A percentile compares a stretch with the other conserved stretches of the same genome.
Conservation (phyloP, 2,329 filamentous ascomycete species). For the Venturia effusa region DNA sequence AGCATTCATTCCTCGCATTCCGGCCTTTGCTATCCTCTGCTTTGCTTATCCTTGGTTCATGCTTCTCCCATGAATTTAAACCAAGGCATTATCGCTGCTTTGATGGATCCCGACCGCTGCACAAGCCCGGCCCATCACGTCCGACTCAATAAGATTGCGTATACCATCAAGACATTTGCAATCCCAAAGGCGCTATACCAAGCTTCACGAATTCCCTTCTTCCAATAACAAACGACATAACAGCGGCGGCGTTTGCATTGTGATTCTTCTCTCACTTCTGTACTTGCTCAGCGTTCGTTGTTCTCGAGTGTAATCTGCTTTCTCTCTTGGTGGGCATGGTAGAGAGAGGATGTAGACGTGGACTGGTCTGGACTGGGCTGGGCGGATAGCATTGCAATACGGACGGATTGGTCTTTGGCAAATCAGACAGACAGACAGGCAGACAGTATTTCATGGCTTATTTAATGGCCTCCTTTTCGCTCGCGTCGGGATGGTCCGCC, state of each 20-base stretch:
- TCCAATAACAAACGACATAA: neutral
- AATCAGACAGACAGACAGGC: neutral
- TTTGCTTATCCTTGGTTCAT: neutral
- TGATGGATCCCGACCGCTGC: neutral
- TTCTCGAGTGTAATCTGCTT: neutral
- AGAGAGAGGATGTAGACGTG: neutral
- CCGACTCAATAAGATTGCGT: neutral
- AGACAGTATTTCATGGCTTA: neutral
- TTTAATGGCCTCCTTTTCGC: neutral
- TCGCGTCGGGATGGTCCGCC: neutral
- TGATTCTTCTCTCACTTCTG: neutral
- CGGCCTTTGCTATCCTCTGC: neutral
- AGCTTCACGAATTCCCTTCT: constrained; percentile 2
- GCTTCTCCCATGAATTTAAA: neutral
- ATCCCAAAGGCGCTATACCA: neutral
- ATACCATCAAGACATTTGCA: neutral
- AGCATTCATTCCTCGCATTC: neutral
- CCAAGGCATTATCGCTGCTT: neutral
- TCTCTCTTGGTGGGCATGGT: neutral
- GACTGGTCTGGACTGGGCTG: neutral
- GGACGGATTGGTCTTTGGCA: neutral
- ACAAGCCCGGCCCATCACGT: neutral
- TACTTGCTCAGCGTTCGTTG: neutral
- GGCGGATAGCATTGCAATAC: neutral
- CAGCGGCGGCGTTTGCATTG: neutral